Conservation (phyloP, 148 eudicot species). For the Oxyria digyna region DNA sequence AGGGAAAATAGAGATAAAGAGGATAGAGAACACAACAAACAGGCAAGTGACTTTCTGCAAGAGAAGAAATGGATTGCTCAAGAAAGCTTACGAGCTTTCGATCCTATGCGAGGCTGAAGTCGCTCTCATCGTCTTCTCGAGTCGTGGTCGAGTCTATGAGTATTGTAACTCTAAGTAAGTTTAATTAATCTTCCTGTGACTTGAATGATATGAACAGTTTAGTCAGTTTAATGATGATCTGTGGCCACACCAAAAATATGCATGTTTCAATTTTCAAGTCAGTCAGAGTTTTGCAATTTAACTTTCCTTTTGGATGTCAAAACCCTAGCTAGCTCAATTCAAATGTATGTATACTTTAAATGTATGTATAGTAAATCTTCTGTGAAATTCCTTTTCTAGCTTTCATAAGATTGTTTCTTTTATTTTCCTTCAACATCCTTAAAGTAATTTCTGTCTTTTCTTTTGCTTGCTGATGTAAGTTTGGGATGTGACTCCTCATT, state of each 20-base stretch:
- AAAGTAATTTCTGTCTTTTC: conserved; percentile 7
- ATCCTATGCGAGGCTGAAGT: conserved; percentile 21
- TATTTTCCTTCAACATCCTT: background rate
- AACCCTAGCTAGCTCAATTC: background rate
- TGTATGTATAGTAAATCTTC: background rate
- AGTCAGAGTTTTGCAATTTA: background rate
- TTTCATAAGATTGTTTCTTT: background rate
- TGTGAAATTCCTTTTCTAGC: background rate
- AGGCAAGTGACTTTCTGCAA: conserved; percentile 24
- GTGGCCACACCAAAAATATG: background rate
- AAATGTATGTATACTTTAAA: background rate
- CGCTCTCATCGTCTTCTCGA: conserved; percentile 22
- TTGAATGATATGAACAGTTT: background rate
- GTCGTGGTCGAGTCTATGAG: conserved; percentile 22
- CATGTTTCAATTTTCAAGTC: background rate
- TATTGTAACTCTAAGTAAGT: conserved; percentile 9
- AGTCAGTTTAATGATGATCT: background rate
- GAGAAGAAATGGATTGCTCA: conserved; percentile 20
- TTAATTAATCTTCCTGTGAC: background rate
- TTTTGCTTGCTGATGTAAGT: background rate
- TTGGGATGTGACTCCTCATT: conserved; percentile 4
- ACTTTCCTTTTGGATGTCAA: conserved; percentile 3
- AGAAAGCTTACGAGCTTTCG: conserved; percentile 23
- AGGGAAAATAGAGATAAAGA: conserved; percentile 22
- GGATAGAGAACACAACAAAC: conserved; percentile 22